Evolutionary conservation across 2,329 filamentous ascomycete species (phyloP).

Genomic region (Neodidymelliopsis sp.): DNA sequence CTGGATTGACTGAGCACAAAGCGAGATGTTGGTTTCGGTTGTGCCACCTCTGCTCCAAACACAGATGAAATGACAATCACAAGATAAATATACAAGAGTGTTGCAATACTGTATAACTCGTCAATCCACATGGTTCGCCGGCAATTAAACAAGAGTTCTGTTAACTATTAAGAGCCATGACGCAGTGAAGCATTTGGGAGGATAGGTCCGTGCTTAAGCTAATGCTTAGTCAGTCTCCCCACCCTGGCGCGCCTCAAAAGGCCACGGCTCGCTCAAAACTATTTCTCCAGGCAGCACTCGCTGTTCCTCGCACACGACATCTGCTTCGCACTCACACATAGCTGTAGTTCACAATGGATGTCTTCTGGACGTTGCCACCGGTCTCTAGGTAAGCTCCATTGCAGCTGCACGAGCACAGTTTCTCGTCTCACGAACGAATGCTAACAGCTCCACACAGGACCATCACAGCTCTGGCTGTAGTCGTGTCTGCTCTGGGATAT

Average conservation of each 20-base stretch:
- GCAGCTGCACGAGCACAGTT: not conserved
- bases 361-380: slow-evolving; percentile 71
- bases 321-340: slow-evolving; percentile 28
- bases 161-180: too few species aligned
- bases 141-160: too few species aligned
- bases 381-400: slow-evolving; percentile 65
- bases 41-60: too few species aligned
- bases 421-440: slow-evolving; percentile 27
- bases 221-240: slow-evolving; percentile 16
- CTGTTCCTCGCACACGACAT: slow-evolving; percentile 41
- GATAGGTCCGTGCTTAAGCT: slow-evolving; percentile 13
- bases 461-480: slow-evolving; percentile 69
- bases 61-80: too few species aligned
- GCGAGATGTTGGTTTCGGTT: too few species aligned
- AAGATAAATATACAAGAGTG: too few species aligned
- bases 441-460: slow-evolving; percentile 66
- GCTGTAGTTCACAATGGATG: slow-evolving; percentile 58
- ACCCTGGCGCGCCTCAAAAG: slow-evolving; percentile 21
- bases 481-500: slow-evolving; percentile 68
- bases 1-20: too few species aligned
- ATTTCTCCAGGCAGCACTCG: slow-evolving; percentile 42
- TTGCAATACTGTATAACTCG: too few species aligned
- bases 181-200: too few species aligned
- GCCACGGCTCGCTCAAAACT: slow-evolving; percentile 32
- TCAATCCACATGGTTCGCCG: too few species aligned